Conservation (phyloP, 495 filamentous ascomycete species). For the Lophiotrema nucula region DNA sequence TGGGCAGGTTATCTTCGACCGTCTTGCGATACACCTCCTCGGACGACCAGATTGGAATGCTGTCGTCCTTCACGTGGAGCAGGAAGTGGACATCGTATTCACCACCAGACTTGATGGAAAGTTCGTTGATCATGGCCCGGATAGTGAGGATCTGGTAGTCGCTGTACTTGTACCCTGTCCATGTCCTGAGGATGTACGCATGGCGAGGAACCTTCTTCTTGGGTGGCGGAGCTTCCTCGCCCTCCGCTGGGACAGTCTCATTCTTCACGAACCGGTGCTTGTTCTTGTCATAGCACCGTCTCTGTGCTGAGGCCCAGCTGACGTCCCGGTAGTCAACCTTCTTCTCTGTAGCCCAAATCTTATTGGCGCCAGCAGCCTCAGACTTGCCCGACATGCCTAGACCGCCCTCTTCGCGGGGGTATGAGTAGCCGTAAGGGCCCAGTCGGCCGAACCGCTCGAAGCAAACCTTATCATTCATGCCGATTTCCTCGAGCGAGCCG, state of each 20-base stretch:
- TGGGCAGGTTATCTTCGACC: slow-evolving; percentile 51
- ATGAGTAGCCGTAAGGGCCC: slow-evolving; percentile 46
- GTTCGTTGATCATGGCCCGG: slow-evolving; percentile 57
- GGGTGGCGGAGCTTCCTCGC: slow-evolving; percentile 9
- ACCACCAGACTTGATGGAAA: slow-evolving; percentile 53
- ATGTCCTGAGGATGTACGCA: slow-evolving; percentile 45
- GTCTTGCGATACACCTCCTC: slow-evolving; percentile 51
- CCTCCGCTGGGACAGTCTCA: slow-evolving; percentile 1
- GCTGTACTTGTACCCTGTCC: slow-evolving; percentile 42
- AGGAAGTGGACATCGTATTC: slow-evolving; percentile 61
- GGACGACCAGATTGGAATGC: slow-evolving; percentile 53
- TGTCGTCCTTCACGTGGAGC: slow-evolving; percentile 57
- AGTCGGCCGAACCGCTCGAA: slow-evolving; percentile 45
- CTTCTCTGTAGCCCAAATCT: slow-evolving; percentile 36
- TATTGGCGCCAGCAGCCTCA: slow-evolving; percentile 39
- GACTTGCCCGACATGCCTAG: slow-evolving; percentile 38
- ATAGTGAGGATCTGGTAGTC: slow-evolving; percentile 45
- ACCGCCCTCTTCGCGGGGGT: slow-evolving; percentile 39
- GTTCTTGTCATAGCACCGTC: slow-evolving; percentile 44
- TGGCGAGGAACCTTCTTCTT: slow-evolving; percentile 41
- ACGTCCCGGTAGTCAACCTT: slow-evolving; percentile 41
- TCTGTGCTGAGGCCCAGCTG: slow-evolving; percentile 42
- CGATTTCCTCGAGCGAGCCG: slow-evolving; percentile 43
- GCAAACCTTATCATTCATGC: slow-evolving; percentile 41
- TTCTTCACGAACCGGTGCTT: slow-evolving; percentile 39